These are phyloP conservation scores for Neurospora sp. DNA, from an alignment of 495 filamentous ascomycete species.

Conservation along the genomic window DNA sequence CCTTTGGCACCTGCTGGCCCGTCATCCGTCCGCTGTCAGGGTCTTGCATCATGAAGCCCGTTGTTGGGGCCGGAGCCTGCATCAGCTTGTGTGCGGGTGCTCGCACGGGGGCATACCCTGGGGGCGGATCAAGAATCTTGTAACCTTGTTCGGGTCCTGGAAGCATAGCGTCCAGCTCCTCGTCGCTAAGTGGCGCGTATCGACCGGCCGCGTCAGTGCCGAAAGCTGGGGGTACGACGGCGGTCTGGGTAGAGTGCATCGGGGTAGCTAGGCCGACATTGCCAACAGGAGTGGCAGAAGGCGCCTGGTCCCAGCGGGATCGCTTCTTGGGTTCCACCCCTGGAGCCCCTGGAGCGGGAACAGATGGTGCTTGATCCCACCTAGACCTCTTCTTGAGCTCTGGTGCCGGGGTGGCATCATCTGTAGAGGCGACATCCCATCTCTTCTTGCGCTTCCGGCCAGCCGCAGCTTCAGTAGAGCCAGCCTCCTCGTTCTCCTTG, in stretches of 20 bases:
- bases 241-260: constrained; percentile 68
- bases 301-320: constrained; percentile 86
- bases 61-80: constrained; percentile 59
- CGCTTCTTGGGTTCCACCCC: constrained; percentile 49
- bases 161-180: constrained; percentile 87
- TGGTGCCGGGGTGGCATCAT: constrained; percentile 26
- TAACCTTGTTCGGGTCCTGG: constrained; percentile 73
- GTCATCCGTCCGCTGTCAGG: constrained; percentile 68
- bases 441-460: constrained; percentile 83
- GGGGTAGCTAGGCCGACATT: constrained; percentile 75
- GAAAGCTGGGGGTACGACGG: constrained; percentile 50
- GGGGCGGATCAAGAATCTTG: constrained; percentile 84
- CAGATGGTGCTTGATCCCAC: constrained; percentile 80
- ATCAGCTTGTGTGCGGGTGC: constrained; percentile 67
- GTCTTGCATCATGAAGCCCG: constrained; percentile 97
- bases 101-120: constrained; percentile 81
- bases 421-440: constrained; percentile 66
- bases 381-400: constrained; percentile 70
- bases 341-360: constrained; percentile 41
- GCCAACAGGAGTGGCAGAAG: constrained; percentile 74
- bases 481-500: constrained; percentile 64
- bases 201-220: constrained; percentile 73
- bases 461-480: constrained; percentile 51
- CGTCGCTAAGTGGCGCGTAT: constrained; percentile 75
- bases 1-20: constrained; percentile 88